Base-by-base conservation (phyloP, 305 asterid species). In the Fraxinus paxiana region DNA sequence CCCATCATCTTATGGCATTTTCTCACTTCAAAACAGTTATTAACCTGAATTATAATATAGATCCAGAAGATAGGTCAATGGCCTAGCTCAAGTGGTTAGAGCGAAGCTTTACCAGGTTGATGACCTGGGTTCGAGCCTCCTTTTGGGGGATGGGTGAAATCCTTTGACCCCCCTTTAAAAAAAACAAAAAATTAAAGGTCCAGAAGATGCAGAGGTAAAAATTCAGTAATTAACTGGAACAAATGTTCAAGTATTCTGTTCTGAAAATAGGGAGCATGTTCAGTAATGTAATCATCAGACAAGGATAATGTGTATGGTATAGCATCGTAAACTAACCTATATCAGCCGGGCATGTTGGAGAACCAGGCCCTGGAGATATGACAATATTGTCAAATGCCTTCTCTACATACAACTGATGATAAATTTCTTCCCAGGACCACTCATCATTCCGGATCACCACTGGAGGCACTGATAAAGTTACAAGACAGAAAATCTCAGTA, bases 281-380 rank as follows among this genome's bases (percentile, higher is more conserved):
- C 71, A 22, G 71, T 22, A 61, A 61, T 17, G 15, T 61, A 18
- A 59, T 8, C 71, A 8, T 9, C 33, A 61, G 24, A 61, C 71
- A 61, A 22, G 28, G 28, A 56, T 56, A 24, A 26, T 24, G 35
- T 3, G 24, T 15, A 69, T 28, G 74, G 74, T 28, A 13, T 4
- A 30, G 22, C 9, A 69, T 69, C 10, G 4, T 30, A 69, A 65
- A 80, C 88, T 70, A 81, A 96, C 99, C 99, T 88, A 96, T 89
- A 88, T 96, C 99, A 77, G 92, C 87, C 61, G 94, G 88, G 85
- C 98, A 90, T 26, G 93, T 75, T 8, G 99, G 99, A 82, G 98
- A 92, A 78, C 99, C 99, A 35, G 99, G 99, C 82, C 99, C 99
- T 65, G 99, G 99, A 85, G 99, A 96, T 87, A 96, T 91, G 82